Conservation (phyloP, 176 grass and related monocot genomes). For the Pontederia crassipes region DNA sequence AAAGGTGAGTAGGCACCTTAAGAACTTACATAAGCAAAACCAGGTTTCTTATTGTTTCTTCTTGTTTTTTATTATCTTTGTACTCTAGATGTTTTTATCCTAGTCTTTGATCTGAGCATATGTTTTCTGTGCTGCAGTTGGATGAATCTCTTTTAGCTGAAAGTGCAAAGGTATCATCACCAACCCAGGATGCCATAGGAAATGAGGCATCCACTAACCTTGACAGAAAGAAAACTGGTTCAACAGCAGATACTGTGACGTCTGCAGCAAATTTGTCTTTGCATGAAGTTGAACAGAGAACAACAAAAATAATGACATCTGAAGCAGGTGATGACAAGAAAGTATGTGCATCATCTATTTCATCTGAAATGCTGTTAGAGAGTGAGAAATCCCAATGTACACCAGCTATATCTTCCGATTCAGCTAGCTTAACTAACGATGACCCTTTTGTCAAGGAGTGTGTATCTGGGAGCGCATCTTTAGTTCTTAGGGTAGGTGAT, state of each 20-base stretch:
- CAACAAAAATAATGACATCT: not conserved
- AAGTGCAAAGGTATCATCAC: conserved; percentile 23
- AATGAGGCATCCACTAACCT: conserved; percentile 16
- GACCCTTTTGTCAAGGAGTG: not conserved
- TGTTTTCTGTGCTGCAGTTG: conserved; percentile 34
- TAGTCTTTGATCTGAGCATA: conserved; percentile 3
- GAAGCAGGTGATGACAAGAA: not conserved
- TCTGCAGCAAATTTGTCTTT: not conserved
- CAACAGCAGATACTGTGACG: not conserved
- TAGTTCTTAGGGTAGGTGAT: not conserved
- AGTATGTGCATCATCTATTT: not conserved
- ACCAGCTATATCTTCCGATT: not conserved
- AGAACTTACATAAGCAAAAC: conserved; percentile 29
- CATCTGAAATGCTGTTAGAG: not conserved
- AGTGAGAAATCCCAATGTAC: not conserved
- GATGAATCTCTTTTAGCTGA: conserved; percentile 28
- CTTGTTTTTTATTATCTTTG: conserved; percentile 10
- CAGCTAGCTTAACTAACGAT: not conserved
- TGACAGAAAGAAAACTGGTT: not conserved
- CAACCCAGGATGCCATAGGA: conserved; percentile 18
- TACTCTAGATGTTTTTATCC: conserved; percentile 1
- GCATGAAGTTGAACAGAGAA: not conserved
- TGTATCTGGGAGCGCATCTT: not conserved
- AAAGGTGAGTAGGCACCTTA: conserved; percentile 27
- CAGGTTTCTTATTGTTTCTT: conserved; percentile 26